phyloP scores from a whole-genome alignment of 768 basidiomycete species.

The Butyriboletus loyo region DNA sequence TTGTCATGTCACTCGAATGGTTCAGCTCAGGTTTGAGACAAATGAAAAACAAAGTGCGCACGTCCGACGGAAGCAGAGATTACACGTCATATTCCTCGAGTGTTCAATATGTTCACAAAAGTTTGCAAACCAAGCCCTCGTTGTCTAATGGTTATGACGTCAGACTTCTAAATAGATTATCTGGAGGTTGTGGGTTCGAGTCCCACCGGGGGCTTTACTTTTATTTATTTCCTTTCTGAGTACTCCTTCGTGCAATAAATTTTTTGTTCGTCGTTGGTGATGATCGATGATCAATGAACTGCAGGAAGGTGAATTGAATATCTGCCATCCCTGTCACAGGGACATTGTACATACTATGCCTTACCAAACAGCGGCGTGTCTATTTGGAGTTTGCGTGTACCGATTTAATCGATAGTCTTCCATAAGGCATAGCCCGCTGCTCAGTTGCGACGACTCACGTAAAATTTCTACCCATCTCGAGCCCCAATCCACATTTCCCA shows the following conservation, averaged over 20 bases:
- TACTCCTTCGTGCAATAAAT: background rate
- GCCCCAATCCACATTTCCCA: background rate
- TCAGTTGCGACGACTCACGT: slow-evolving; percentile 16
- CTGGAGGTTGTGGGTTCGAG: slow-evolving; percentile 88
- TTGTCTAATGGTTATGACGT: slow-evolving; percentile 92
- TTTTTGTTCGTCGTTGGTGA: background rate
- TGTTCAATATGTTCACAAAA: background rate
- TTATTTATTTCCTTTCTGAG: slow-evolving; percentile 18
- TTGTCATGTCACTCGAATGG: too few relatives aligned
- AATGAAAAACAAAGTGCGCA: too few relatives aligned
- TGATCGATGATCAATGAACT: background rate
- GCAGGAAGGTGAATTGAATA: background rate
- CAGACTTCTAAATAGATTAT: slow-evolving; percentile 83
- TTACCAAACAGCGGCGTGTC: background rate
- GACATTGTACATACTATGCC: background rate
- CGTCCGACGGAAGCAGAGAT: background rate
- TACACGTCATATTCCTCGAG: background rate
- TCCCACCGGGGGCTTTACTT: slow-evolving; percentile 68
- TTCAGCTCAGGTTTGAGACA: too few relatives aligned
- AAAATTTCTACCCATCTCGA: slow-evolving; percentile 16
- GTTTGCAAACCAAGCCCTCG: slow-evolving; percentile 47
- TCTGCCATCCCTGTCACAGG: background rate
- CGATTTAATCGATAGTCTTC: slow-evolving; percentile 6
- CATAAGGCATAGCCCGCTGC: slow-evolving; percentile 8
- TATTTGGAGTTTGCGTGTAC: slow-evolving; percentile 4